A percentile compares a stretch with the other conserved stretches of the same genome.
phyloP scores from a whole-genome alignment of 2,329 filamentous ascomycete genomes.

The Paracamarosporium sp. region DNA sequence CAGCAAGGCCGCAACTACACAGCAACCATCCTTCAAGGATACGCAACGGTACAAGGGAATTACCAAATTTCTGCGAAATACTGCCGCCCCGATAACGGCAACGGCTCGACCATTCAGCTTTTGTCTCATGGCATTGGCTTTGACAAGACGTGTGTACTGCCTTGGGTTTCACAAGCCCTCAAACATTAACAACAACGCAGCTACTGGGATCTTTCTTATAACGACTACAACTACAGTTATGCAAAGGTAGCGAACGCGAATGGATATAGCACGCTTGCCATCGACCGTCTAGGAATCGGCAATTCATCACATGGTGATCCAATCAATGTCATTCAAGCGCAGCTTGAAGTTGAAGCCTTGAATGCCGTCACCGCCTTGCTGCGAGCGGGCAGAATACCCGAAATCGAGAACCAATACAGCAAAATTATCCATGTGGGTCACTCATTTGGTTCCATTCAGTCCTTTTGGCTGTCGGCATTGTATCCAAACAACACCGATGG shows the following conservation, averaged over 20 bases:
- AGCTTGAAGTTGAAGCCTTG: conserved; percentile 65
- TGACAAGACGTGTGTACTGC: conserved; percentile 53
- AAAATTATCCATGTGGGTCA: conserved; percentile 68
- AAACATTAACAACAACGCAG: conserved; percentile 29
- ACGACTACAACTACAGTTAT: conserved; percentile 69
- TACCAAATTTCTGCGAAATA: conserved; percentile 68
- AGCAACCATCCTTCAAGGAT: conserved; percentile 54
- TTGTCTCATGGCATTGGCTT: conserved; percentile 64
- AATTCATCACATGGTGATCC: conserved; percentile 65
- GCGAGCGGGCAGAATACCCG: conserved; percentile 54
- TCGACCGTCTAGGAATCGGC: conserved; percentile 69
- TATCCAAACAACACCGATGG: conserved; percentile 64
- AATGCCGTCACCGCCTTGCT: conserved; percentile 59
- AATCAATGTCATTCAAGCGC: conserved; percentile 65
- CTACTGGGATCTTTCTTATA: conserved; percentile 68
- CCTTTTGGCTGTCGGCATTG: conserved; percentile 60
- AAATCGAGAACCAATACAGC: conserved; percentile 46
- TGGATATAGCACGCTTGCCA: conserved; percentile 66
- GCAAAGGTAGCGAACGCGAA: conserved; percentile 60
- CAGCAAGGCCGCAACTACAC: conserved; percentile 60
- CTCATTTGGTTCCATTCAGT: conserved; percentile 67
- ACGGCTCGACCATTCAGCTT: conserved; percentile 51
- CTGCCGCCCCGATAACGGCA: conserved; percentile 60
- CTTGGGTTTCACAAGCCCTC: background rate
- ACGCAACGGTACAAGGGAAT: conserved; percentile 57